Base-by-base conservation (phyloP, 345 rosid genomes). In the Gossypium rotundifolium region DNA sequence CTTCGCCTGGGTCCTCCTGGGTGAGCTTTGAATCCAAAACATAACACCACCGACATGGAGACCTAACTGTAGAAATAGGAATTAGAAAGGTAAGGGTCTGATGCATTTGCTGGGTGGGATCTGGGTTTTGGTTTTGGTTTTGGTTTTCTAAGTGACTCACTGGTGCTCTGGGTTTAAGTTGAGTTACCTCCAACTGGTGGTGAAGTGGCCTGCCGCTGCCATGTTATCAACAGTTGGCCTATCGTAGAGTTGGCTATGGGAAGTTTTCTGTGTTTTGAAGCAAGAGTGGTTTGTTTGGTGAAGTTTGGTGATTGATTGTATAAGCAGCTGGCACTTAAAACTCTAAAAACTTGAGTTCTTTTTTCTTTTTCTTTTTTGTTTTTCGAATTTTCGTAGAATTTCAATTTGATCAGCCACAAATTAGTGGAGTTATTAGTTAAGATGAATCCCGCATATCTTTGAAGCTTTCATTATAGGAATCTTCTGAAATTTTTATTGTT, bases 251-350 rank as follows among this genome's bases (percentile, higher is more conserved):
- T 70, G 72, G 20, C 42, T 40, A 46, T 16, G 48, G 29, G 63
- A 33, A 68, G 78, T 69, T 86, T 81, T 74, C 75, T 74, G 38
- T 67, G 49, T 75, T 53, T 84, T 78, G 66, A 84, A 81, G 86
- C 61, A 70, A 78, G 77, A 60, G 77, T 65, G 73, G 79, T 77
- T 82, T 77, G 81, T 83, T 80, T 82, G 87, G 85, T 76, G 16
- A 76, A 81, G 75, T 87, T 84, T 81, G 80, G 85, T 78, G 85
- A 65, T 77, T 80, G 60, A 33, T 33, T 33, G 40, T 33, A 33
- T 33, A 33, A 33, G 40, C 40, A 33, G 40, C 40, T 33, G 40
- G 40, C 40, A 33, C 40, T 33, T 4, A 49, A 52, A 64, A 74
- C 55, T 54, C 46, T 80, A 11, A 58, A 66, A 77, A 70, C 11